A percentile compares a stretch with the other conserved stretches of the same genome.
Evolutionary conservation across 805 yeast genomes (phyloP).

Genomic region (Metschnikowia sp.): DNA sequence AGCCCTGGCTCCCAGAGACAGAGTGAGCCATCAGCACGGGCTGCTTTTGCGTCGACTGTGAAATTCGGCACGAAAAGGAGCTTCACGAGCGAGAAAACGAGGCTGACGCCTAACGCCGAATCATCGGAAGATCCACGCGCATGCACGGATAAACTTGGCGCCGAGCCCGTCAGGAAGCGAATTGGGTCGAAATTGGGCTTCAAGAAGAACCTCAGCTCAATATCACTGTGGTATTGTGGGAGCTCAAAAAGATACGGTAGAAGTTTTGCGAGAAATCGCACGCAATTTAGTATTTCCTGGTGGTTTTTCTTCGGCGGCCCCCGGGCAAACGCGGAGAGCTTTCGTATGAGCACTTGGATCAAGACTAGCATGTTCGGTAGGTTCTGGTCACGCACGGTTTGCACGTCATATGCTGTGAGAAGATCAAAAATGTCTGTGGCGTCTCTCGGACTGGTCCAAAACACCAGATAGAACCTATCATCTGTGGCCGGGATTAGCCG

Average conservation of each 20-base stretch:
- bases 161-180: conserved; percentile 1
- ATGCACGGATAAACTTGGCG: neutral
- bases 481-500: conserved; percentile 27
- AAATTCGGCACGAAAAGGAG: conserved; percentile 58
- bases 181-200: conserved; percentile 43
- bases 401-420: conserved; percentile 55
- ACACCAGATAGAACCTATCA: conserved; percentile 27
- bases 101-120: neutral
- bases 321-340: conserved; percentile 21
- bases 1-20: conserved; percentile 82
- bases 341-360: conserved; percentile 30
- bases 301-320: conserved; percentile 8
- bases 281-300: conserved; percentile 52
- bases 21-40: neutral
- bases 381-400: conserved; percentile 57
- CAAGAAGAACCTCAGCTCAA: conserved; percentile 31
- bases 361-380: conserved; percentile 54
- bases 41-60: conserved; percentile 33
- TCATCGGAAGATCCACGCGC: too few species aligned
- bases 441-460: conserved; percentile 40
- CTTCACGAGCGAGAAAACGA: conserved; percentile 26
- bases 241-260: conserved; percentile 68
- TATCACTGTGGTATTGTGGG: conserved; percentile 20
- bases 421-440: conserved; percentile 58
- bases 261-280: conserved; percentile 60